Evolutionary conservation across 495 filamentous ascomycete genomes (phyloP), one percentile per base, ranked within the genome.

Genomic region (Aspergillus homomorphus): DNA sequence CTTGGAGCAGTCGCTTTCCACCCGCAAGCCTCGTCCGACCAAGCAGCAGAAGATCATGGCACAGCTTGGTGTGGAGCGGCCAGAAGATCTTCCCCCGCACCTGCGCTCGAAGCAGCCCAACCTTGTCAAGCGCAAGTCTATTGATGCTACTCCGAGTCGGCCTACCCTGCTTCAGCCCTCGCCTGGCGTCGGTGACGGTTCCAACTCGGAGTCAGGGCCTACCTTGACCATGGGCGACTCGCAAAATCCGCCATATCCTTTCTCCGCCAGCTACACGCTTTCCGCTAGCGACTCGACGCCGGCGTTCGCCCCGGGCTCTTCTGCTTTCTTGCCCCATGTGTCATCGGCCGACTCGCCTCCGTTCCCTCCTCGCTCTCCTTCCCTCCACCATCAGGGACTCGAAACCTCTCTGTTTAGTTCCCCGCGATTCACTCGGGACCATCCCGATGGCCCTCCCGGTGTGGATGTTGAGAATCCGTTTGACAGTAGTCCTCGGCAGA

Each of bases 41-140:
- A 99, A 99, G 73, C 85, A 96, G 65, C 93, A 98, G 71, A 98
- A 97, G 76, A 80, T 98, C 62, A 91, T 99, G 84, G 83, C 83
- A 8, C 86, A 92, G 62, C 83, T 91, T 43, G 91, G 91, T 26
- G 87, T 98, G 12, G 85, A 88, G 1, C 87, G 91, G 63, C 90
- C 90, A 0, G 95, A 97, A 44, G 88, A 96, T 58, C 82, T 98
- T 0, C 94, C 94, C 0, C 84, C 88, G 59, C 84, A 86, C 58
- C 79, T 92, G 52, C 85, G 89, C 41, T 82, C 87, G 8, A 96
- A 95, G 71, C 82, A 84, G 0, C 84, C 88, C 61, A 83, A 76
- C 55, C 74, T 86, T 21, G 80, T 57, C 20, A 80, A 80, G 46
- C 71, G 73, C 22, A 80, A 76, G 58, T 76, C 77, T 4, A 53